Conservation (phyloP, 805 yeast species). For the Clavispora carvajalis region DNA sequence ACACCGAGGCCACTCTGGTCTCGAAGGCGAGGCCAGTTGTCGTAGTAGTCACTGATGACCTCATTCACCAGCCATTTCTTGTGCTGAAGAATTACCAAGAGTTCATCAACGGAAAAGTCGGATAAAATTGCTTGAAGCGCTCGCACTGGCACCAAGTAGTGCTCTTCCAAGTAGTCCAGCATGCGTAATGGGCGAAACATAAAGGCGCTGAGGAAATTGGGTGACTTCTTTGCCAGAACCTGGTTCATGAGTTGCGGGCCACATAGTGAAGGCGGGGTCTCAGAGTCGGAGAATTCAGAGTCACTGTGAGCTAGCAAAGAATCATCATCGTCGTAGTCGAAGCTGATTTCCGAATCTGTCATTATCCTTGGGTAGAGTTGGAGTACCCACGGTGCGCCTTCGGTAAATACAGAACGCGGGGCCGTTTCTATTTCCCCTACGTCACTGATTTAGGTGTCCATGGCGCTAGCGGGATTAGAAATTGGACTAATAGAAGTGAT, state of each 20-base stretch:
- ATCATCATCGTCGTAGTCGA: slow-evolving; percentile 20
- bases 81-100: slow-evolving; percentile 30
- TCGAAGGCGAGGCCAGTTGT: slow-evolving; percentile 21
- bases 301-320: neutral
- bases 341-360: slow-evolving; percentile 11
- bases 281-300: neutral
- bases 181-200: slow-evolving; percentile 8
- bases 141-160: slow-evolving; percentile 19
- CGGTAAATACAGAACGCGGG: neutral
- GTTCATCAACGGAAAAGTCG: slow-evolving; percentile 24
- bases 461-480: too few relatives aligned
- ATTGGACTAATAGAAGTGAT: too few relatives aligned
- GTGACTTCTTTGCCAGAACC: slow-evolving; percentile 5
- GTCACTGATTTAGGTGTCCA: too few relatives aligned
- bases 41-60: slow-evolving; percentile 33
- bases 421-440: neutral
- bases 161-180: slow-evolving; percentile 19
- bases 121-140: slow-evolving; percentile 22
- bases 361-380: slow-evolving; percentile 1
- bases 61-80: slow-evolving; percentile 38
- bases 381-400: neutral
- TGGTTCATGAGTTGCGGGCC: neutral
- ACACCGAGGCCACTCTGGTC: slow-evolving; percentile 24
- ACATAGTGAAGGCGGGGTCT: slow-evolving; percentile 6
- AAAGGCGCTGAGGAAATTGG: slow-evolving; percentile 5